phyloP scores from a whole-genome alignment of 176 grass and related monocot species.

The Oryza meyeriana region DNA sequence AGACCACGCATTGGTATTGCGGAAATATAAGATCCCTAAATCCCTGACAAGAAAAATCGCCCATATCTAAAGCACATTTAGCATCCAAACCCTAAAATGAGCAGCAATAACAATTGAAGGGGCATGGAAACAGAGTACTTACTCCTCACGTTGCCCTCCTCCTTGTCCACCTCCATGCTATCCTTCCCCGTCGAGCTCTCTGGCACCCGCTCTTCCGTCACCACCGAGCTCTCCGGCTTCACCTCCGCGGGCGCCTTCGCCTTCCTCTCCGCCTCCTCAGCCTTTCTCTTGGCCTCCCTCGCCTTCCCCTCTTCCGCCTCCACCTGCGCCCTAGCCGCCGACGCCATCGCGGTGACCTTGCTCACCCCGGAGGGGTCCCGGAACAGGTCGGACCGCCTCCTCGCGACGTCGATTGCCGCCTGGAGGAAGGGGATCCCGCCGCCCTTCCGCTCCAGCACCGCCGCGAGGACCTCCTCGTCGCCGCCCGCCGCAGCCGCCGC shows the following conservation, averaged over 20 bases:
- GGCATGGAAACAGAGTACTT: conserved; percentile 17
- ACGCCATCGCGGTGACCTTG: conserved; percentile 53
- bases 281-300: conserved; percentile 46
- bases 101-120: not conserved
- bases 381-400: conserved; percentile 62
- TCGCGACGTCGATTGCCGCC: conserved; percentile 63
- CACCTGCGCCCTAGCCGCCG: conserved; percentile 60
- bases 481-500: conserved; percentile 1
- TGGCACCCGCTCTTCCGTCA: conserved; percentile 25
- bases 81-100: not conserved
- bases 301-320: conserved; percentile 58
- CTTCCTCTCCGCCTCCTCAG: conserved; percentile 31
- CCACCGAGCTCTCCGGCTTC: not conserved
- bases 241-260: conserved; percentile 7
- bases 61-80: not conserved
- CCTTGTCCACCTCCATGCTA: conserved; percentile 35
- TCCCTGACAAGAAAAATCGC: not conserved
- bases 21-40: not conserved
- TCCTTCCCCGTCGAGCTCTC: conserved; percentile 28
- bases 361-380: conserved; percentile 47
- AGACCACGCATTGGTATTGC: not conserved
- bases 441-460: conserved; percentile 57
- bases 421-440: conserved; percentile 63
- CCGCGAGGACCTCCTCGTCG: conserved; percentile 51
- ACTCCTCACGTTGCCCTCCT: conserved; percentile 50